These are phyloP conservation scores for Globomyces pollinis-pini DNA, from an alignment of 192 early-diverging fungal species.

Conservation along the genomic window DNA sequence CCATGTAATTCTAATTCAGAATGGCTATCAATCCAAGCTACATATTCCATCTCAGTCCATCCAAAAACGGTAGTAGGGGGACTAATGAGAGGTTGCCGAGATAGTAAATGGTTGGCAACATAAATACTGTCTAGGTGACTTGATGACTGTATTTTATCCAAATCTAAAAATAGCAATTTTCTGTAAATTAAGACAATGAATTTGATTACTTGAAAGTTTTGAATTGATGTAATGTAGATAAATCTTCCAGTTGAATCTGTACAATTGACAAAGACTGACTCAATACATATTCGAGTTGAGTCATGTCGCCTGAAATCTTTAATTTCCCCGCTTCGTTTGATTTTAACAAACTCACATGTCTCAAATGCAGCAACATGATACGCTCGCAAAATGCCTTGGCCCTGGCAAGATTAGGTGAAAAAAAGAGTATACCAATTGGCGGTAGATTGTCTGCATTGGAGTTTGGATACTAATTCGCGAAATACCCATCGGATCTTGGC, in stretches of 20 bases:
- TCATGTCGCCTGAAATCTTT: constrained; percentile 61
- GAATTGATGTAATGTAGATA: background rate
- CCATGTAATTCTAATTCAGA: constrained; percentile 33
- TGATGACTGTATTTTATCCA: constrained; percentile 37
- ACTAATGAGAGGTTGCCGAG: constrained; percentile 37
- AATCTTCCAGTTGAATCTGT: constrained; percentile 46
- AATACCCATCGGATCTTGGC: constrained; percentile 51
- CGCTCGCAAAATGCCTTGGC: constrained; percentile 30
- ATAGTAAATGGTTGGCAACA: constrained; percentile 57
- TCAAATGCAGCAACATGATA: constrained; percentile 53
- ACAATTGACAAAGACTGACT: constrained; percentile 52
- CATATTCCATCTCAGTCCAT: constrained; percentile 55
- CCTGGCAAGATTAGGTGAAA: constrained; percentile 13
- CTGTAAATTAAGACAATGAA: background rate
- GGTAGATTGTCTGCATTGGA: constrained; percentile 4
- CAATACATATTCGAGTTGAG: constrained; percentile 62
- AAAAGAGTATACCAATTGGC: constrained; percentile 9
- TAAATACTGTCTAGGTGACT: constrained; percentile 36
- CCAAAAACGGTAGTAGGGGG: constrained; percentile 49
- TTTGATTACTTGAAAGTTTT: constrained; percentile 27
- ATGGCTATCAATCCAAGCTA: constrained; percentile 61
- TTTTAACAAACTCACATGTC: constrained; percentile 57
- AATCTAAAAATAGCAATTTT: constrained; percentile 54
- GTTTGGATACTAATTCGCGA: constrained; percentile 19
- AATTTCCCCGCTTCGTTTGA: constrained; percentile 56